Percentiles rank a stretch among this genome's conserved stretches.
These are phyloP conservation scores for Prunus persica DNA, from an alignment of 306 rosid species.

Conservation along the genomic window Prunus_persica_NCBIv2 NC_034015.1:11811501-11812000, in stretches of 20 bases:
- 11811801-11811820: constrained; percentile 18
- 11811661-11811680: constrained; percentile 41
- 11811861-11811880: neutral
- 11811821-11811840: neutral
- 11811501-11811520: constrained; percentile 16
- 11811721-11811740: constrained; percentile 24
- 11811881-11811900: neutral
- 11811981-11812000: constrained; percentile 9
- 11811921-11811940: neutral
- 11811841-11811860: neutral
- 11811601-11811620: constrained; percentile 48
- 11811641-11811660: constrained; percentile 35
- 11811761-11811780: neutral
- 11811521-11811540: constrained; percentile 41
- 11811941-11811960: too few species aligned
- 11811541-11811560: neutral
- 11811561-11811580: neutral
- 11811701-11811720: constrained; percentile 29
- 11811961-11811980: neutral
- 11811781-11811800: neutral
- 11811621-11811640: constrained; percentile 42
- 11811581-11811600: constrained; percentile 4
- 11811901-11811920: neutral
- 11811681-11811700: constrained; percentile 38
- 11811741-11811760: constrained; percentile 32